Percentiles rank a stretch among this genome's conserved stretches.
Conservation (phyloP, 805 yeast genomes). For the Yamadazyma sp. region DNA sequence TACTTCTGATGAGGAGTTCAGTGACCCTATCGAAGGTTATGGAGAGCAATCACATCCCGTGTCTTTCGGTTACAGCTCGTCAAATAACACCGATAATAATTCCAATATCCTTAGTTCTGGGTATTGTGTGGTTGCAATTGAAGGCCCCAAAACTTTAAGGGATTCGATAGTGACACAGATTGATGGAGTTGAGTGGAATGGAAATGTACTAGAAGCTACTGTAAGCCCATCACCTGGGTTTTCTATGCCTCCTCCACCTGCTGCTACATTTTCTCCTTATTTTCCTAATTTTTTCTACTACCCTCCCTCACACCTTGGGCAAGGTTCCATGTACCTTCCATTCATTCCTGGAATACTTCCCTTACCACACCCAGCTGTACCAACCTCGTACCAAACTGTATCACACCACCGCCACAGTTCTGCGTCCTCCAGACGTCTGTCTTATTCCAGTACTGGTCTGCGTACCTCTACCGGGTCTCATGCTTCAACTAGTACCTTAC, state of each 20-base stretch:
- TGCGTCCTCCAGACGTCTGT: slow-evolving; percentile 1
- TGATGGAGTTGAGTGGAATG: slow-evolving; percentile 19
- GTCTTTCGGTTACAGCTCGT: too few species aligned
- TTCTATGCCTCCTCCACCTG: neutral
- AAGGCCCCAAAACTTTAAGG: neutral
- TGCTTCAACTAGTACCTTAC: slow-evolving; percentile 15
- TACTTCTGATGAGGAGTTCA: neutral
- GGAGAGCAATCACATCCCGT: too few species aligned
- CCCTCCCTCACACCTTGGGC: neutral
- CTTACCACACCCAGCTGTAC: neutral
- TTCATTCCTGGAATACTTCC: neutral
- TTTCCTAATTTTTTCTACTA: neutral
- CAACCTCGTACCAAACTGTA: too few species aligned
- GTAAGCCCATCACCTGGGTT: slow-evolving; percentile 9
- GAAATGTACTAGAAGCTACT: slow-evolving; percentile 18
- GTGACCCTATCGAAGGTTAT: too few species aligned
- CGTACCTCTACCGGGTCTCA: slow-evolving; percentile 2
- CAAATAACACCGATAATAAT: too few species aligned
- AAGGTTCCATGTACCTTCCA: neutral
- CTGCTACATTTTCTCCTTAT: neutral
- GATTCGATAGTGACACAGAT: neutral
- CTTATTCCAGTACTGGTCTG: slow-evolving; percentile 2
- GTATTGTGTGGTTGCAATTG: neutral
- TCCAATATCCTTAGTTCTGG: too few species aligned
- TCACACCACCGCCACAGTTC: neutral